Percentiles rank a stretch among this genome's conserved stretches.
Evolutionary conservation across 2,329 filamentous ascomycete genomes (phyloP).

Genomic region (Tolypocladium nubicola): DNA sequence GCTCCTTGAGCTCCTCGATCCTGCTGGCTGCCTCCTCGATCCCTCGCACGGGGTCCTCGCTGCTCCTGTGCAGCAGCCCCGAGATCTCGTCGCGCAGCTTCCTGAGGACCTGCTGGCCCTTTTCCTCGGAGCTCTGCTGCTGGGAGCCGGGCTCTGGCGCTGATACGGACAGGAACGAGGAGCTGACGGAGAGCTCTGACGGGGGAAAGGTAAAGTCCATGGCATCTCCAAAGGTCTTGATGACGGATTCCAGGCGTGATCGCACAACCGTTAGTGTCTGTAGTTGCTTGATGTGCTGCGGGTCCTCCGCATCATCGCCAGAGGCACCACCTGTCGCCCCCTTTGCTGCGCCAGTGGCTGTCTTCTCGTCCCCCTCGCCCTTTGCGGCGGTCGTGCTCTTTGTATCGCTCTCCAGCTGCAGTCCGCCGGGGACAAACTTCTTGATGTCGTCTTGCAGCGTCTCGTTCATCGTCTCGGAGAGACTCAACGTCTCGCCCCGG

Average conservation of each 20-base stretch:
- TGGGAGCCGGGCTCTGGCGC: conserved; percentile 62
- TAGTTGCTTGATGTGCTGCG: conserved; percentile 64
- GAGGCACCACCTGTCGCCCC: conserved; percentile 3
- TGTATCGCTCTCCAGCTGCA: conserved; percentile 19
- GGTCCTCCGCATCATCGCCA: conserved; percentile 31
- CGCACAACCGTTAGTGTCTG: conserved; percentile 77
- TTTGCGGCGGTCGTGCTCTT: conserved; percentile 6
- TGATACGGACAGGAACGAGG: conserved; percentile 82
- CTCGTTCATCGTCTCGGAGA: conserved; percentile 69
- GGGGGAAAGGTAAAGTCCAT: conserved; percentile 93
- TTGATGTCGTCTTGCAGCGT: conserved; percentile 60
- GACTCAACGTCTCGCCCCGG: conserved; percentile 73
- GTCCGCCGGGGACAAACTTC: conserved; percentile 54
- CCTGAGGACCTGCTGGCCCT: conserved; percentile 71
- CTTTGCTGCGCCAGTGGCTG: conserved; percentile 12
- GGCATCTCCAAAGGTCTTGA: conserved; percentile 84
- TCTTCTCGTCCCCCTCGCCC: conserved; percentile 8
- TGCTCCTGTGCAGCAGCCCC: conserved; percentile 45
- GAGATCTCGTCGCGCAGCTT: conserved; percentile 62
- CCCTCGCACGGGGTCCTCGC: conserved; percentile 49
- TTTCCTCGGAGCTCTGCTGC: conserved; percentile 66
- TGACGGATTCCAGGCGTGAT: conserved; percentile 74
- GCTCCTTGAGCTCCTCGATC: conserved; percentile 65
- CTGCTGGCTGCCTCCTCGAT: conserved; percentile 63
- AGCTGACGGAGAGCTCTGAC: conserved; percentile 72